Percentiles rank a stretch among this genome's conserved stretches.
These are phyloP conservation scores for Alternaria triticina DNA, from an alignment of 2,329 filamentous ascomycete genomes.

Conservation along the genomic window DNA sequence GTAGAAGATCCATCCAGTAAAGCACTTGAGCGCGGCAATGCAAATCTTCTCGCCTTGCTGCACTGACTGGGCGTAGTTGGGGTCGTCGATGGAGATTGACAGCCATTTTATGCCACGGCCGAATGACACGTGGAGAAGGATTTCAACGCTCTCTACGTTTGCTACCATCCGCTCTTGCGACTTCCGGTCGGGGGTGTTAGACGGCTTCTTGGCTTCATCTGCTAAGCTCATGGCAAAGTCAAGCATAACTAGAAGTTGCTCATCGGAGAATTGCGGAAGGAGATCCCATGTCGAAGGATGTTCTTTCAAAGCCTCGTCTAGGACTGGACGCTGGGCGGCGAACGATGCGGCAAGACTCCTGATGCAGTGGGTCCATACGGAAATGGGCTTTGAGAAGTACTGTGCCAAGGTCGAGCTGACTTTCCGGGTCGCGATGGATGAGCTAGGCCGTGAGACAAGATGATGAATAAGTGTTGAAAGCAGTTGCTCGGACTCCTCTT, in stretches of 20 bases:
- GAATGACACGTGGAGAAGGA: constrained; percentile 54
- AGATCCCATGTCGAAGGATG: constrained; percentile 55
- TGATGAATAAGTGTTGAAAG: constrained; percentile 46
- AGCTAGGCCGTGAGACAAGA: constrained; percentile 46
- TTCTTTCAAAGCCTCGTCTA: constrained; percentile 57
- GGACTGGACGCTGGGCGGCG: constrained; percentile 53
- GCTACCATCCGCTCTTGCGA: constrained; percentile 60
- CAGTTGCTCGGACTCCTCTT: constrained; percentile 44
- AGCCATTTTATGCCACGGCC: constrained; percentile 44
- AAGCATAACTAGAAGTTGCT: constrained; percentile 63
- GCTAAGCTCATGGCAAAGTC: constrained; percentile 71
- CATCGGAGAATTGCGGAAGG: constrained; percentile 55
- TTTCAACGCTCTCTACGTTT: constrained; percentile 60
- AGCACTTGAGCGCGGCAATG: constrained; percentile 42
- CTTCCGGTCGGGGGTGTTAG: constrained; percentile 61
- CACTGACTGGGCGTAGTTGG: constrained; percentile 26
- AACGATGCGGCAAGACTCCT: constrained; percentile 69
- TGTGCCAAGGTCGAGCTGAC: constrained; percentile 78
- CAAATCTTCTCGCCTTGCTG: constrained; percentile 43
- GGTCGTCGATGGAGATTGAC: constrained; percentile 31
- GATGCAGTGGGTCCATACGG: constrained; percentile 70
- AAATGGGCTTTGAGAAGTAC: constrained; percentile 74
- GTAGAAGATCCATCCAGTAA: constrained; percentile 72
- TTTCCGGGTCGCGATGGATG: constrained; percentile 72
- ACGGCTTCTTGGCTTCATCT: constrained; percentile 72